Evolutionary conservation across 1,139 yeast species (phyloP), one percentile per base, ranked within the genome.

Genomic region (Yamadazyma taylorii): DNA sequence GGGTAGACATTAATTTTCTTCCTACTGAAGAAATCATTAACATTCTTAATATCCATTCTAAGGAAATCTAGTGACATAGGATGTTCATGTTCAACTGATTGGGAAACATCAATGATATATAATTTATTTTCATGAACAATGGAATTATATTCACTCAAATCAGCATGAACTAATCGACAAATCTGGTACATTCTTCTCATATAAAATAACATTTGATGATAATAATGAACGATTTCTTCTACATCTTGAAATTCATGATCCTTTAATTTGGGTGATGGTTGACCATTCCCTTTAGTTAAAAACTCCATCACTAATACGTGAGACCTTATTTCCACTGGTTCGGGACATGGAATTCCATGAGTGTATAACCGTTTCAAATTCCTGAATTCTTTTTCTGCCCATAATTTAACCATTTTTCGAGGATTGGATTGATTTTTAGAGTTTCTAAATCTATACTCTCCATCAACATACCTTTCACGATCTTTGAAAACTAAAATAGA

Each of bases 331-430:
- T 87, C 95, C 14, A 88, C 61, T 1, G 99, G 98, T 55, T 86
- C 85, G 0, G 99, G 98, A 37, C 90, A 85, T 11, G 96, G 95
- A 33, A 94, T 85, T 0, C 95, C 95, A 41, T 81, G 75, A 35
- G 74, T 63, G 56, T 85, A 70, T 17, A 94, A 70, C 55, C 99
- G 73, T 56, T 87, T 90, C 60, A 94, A 70, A 56, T 94, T 94
- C 40, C 99, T 68, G 51, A 89, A 90, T 61, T 94, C 99, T 56
- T 94, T 94, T 58, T 94, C 98, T 0, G 98, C 98, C 99, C 99
- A 94, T 24, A 90, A 75, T 58, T 88, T 87, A 43, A 94, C 96
- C 97, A 94, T 92, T 57, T 90, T 90, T 52, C 98, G 75, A 6
- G 98, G 97, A 53, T 94, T 94, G 50, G 89, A 88, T 53, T 88